A percentile compares a stretch with the other conserved stretches of the same genome.
phyloP scores from a whole-genome alignment of 2,329 filamentous ascomycete genomes.

The Dothideomycetes sp. region DNA sequence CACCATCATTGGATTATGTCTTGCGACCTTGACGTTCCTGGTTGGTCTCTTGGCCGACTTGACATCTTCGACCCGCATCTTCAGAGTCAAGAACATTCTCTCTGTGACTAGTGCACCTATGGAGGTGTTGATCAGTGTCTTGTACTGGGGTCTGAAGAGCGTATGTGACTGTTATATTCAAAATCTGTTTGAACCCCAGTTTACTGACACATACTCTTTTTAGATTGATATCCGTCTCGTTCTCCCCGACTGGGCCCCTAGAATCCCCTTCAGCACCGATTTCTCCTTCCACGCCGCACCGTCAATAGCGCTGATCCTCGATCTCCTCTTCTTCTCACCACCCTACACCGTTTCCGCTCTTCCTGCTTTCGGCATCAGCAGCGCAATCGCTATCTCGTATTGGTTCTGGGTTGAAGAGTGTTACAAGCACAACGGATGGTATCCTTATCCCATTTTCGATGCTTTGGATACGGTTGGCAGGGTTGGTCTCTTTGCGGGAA shows the following conservation, averaged over 20 bases:
- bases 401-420: slow-evolving; percentile 73
- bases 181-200: slow-evolving; percentile 14
- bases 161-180: slow-evolving; percentile 30
- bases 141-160: slow-evolving; percentile 63
- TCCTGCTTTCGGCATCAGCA: slow-evolving; percentile 51
- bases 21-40: slow-evolving; percentile 53
- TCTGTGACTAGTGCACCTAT: slow-evolving; percentile 58
- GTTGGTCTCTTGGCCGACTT: slow-evolving; percentile 57
- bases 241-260: slow-evolving; percentile 37
- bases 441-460: slow-evolving; percentile 79
- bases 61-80: slow-evolving; percentile 48
- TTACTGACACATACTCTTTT: slow-evolving; percentile 14
- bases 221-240: slow-evolving; percentile 43
- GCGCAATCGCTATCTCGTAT: slow-evolving; percentile 54
- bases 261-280: slow-evolving; percentile 44
- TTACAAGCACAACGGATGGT: slow-evolving; percentile 59
- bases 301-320: slow-evolving; percentile 53
- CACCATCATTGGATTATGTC: slow-evolving; percentile 60
- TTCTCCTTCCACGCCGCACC: slow-evolving; percentile 59
- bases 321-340: slow-evolving; percentile 60
- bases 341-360: slow-evolving; percentile 59
- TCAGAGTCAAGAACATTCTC: slow-evolving; percentile 58
- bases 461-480: slow-evolving; percentile 58
- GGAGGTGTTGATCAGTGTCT: slow-evolving; percentile 59
- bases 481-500: slow-evolving; percentile 52